Percentiles rank a stretch among this genome's conserved stretches.
These are phyloP conservation scores for Apophysomyces trapeziformis DNA, from an alignment of 371 early-diverging fungal species.

Conservation along the genomic window DNA sequence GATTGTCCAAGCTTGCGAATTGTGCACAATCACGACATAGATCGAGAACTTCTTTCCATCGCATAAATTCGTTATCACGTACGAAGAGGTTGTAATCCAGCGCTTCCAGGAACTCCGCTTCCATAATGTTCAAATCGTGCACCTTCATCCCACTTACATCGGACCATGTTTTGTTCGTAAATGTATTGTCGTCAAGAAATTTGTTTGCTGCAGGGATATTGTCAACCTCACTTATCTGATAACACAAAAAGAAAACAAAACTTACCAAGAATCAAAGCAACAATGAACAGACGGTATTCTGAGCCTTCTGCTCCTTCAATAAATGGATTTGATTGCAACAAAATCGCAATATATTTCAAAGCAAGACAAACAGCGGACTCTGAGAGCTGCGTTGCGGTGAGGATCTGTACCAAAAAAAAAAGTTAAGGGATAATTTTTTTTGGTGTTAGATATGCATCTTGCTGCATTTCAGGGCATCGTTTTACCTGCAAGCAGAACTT, in stretches of 20 bases:
- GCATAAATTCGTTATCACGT: slow-evolving; percentile 56
- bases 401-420: slow-evolving; percentile 27
- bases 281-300: slow-evolving; percentile 79
- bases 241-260: no score
- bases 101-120: slow-evolving; percentile 69
- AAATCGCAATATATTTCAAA: slow-evolving; percentile 62
- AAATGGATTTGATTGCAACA: slow-evolving; percentile 59
- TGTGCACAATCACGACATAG: slow-evolving; percentile 27
- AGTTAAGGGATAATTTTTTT: not conserved
- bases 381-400: slow-evolving; percentile 61
- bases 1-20: slow-evolving; percentile 19
- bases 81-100: slow-evolving; percentile 66
- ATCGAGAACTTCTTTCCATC: slow-evolving; percentile 40
- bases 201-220: slow-evolving; percentile 54
- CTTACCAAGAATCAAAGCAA: slow-evolving; percentile 71
- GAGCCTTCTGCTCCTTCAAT: slow-evolving; percentile 73
- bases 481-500: slow-evolving; percentile 63
- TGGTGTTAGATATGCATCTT: not conserved
- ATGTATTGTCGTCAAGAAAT: slow-evolving; percentile 72
- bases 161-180: slow-evolving; percentile 75
- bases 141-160: slow-evolving; percentile 70
- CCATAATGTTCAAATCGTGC: slow-evolving; percentile 69
- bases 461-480: slow-evolving; percentile 4
- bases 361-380: slow-evolving; percentile 62
- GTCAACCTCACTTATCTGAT: no score